These are phyloP conservation scores for Paracoccidioides brasiliensis DNA, from an alignment of 2,329 filamentous ascomycete species.

Conservation along the genomic window DNA sequence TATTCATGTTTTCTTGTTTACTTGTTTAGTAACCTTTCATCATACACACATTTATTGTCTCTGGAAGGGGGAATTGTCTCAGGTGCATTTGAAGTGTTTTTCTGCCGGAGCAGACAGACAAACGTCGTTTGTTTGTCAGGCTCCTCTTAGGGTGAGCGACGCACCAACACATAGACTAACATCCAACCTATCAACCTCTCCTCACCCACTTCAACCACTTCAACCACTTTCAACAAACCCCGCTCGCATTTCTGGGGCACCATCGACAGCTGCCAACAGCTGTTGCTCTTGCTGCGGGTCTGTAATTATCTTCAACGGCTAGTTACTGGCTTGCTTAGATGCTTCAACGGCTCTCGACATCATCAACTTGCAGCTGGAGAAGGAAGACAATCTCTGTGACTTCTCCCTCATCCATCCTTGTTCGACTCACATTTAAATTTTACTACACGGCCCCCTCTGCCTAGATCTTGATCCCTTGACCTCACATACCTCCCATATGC, in stretches of 20 bases:
- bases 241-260: not conserved
- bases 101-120: not conserved
- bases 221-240: not conserved
- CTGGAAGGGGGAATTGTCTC: not conserved
- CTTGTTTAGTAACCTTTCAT: not conserved
- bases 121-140: not conserved
- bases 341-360: not conserved
- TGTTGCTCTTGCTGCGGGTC: not conserved
- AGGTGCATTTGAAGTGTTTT: not conserved
- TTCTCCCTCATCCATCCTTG: not conserved
- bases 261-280: not conserved
- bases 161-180: not conserved
- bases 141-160: not conserved
- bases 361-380: not conserved
- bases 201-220: not conserved
- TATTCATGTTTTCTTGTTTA: not conserved
- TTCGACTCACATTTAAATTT: not conserved
- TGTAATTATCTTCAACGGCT: not conserved
- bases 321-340: not conserved
- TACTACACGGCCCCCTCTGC: not conserved
- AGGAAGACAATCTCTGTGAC: not conserved
- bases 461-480: not conserved
- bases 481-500: not conserved
- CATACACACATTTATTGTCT: not conserved
- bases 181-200: not conserved